Percentiles rank a stretch among this genome's conserved stretches.
Conservation (phyloP, 1,284 basidiomycete genomes). For the Microstroma glucosiphilum region DNA sequence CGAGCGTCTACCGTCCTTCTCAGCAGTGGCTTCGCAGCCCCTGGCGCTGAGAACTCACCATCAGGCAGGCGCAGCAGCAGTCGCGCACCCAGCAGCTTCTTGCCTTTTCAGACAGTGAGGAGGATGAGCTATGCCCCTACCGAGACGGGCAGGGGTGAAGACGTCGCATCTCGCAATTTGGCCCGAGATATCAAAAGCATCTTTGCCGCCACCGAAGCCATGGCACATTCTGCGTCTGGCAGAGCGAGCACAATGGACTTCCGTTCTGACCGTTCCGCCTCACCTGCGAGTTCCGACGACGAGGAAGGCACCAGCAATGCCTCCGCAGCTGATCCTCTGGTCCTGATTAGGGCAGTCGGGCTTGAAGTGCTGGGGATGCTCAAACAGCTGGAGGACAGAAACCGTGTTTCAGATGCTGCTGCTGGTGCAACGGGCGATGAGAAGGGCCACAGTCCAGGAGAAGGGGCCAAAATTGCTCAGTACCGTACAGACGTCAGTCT, state of each 20-base stretch:
- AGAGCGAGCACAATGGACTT: too few relatives aligned
- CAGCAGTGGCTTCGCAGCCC: constrained; percentile 13
- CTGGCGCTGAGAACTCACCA: background rate
- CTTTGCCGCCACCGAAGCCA: too few relatives aligned
- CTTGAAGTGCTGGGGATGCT: constrained; percentile 69
- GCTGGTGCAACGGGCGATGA: too few relatives aligned
- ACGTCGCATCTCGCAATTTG: background rate
- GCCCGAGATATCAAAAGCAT: background rate
- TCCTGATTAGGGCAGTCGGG: constrained; percentile 64
- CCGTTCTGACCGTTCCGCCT: too few relatives aligned
- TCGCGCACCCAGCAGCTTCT: background rate
- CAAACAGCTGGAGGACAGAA: constrained; percentile 55
- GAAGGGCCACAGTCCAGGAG: constrained; percentile 50
- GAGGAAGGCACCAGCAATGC: background rate
- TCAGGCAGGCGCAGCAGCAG: background rate
- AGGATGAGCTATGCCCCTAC: too few relatives aligned
- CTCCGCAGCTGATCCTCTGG: constrained; percentile 57
- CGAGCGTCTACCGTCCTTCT: constrained; percentile 13
- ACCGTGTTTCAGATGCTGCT: constrained; percentile 26
- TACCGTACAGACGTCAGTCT: constrained; percentile 64
- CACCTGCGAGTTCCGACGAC: background rate
- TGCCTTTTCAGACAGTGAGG: constrained; percentile 1
- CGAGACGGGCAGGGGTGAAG: background rate
- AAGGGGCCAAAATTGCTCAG: constrained; percentile 60
- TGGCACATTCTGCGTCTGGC: too few relatives aligned